A percentile compares a stretch with the other conserved stretches of the same genome.
phyloP scores from a whole-genome alignment of 2,329 filamentous ascomycete genomes.

The Epichloe sp. region DNA sequence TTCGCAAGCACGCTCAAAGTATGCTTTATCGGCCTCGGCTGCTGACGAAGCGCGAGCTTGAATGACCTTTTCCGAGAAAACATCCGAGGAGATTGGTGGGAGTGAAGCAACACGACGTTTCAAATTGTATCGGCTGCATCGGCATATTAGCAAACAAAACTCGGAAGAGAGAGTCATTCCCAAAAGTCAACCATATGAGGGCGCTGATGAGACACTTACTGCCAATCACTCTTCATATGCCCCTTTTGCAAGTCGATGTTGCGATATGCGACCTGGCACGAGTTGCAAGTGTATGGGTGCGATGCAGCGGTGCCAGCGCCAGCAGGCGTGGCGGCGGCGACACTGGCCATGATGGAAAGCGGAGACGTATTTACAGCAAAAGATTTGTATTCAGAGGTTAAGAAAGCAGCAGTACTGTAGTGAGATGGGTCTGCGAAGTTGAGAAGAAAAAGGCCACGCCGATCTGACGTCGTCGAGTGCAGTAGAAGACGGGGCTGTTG shows the following conservation, averaged over 20 bases:
- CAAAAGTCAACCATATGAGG: not conserved
- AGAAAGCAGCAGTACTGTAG: not conserved
- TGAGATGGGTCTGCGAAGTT: not conserved
- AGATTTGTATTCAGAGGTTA: not conserved
- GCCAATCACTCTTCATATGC: constrained; percentile 98
- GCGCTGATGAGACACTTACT: constrained; percentile 46
- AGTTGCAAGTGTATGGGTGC: constrained; percentile 96
- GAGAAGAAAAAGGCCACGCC: not conserved
- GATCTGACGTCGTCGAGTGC: not conserved
- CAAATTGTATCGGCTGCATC: constrained; percentile 73
- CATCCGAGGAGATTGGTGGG: constrained; percentile 79
- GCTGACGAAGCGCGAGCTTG: constrained; percentile 76
- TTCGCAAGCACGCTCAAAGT: constrained; percentile 72
- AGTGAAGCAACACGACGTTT: constrained; percentile 86
- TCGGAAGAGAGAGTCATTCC: not conserved
- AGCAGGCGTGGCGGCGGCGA: constrained; percentile 18
- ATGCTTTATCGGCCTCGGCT: constrained; percentile 75
- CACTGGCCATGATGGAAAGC: constrained; percentile 31
- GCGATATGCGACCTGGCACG: constrained; percentile 91
- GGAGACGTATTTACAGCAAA: not conserved
- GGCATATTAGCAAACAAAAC: not conserved
- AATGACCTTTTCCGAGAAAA: constrained; percentile 91
- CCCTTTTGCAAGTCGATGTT: constrained; percentile 84
- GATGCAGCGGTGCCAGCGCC: constrained; percentile 30
- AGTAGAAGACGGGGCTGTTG: constrained; percentile 1